Evolutionary conservation across 129 eudicot species (phyloP), one percentile per base, ranked within the genome.

Genomic region (Artemisia tridentata): DNA sequence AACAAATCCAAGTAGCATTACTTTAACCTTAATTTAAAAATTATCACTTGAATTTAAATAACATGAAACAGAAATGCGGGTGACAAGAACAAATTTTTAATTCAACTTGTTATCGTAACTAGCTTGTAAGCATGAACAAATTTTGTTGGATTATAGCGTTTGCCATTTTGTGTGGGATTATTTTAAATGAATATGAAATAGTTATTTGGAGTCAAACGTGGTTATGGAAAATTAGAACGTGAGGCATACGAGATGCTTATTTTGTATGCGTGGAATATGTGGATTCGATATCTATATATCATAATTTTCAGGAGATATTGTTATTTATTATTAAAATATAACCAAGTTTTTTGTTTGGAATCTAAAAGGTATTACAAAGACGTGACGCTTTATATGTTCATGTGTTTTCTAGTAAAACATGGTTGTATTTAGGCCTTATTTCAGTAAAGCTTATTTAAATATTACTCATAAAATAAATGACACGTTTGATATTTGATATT

Each of bases 161-260:
- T 31, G 47, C 47, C 13, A 47, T 29, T 72, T 16, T 19, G 15
- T 61, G 31, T 49, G 15, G 31, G 45, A 27, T 48, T 60, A 38
- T 19, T 50, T 15, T 51, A 51, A 23, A 25, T 48, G 19, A 68
- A 16, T 15, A 18, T 5, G 18, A 51, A 13, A 68, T 27, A 49
- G 21, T 14, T 38, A 38, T 16, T 38, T 48, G 20, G 23, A 73
- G 47, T 64, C 54, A 64, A 10, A 51, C 20, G 41, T 73, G 19
- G 55, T 73, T 51, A 48, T 38, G 19, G 45, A 38, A 60, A 19
- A 63, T 13, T 5, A 63, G 64, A 63, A 73, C 46, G 46, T 34
- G 49, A 29, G 62, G 23, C 38, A 62, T 72, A 23, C 16, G 23
- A 13, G 16, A 38, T 38, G 45, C 45, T 38, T 38, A 38, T 38